Percentiles rank a stretch among this genome's conserved stretches.
Conservation (phyloP, 805 yeast genomes). For the Candida insectalens region DNA sequence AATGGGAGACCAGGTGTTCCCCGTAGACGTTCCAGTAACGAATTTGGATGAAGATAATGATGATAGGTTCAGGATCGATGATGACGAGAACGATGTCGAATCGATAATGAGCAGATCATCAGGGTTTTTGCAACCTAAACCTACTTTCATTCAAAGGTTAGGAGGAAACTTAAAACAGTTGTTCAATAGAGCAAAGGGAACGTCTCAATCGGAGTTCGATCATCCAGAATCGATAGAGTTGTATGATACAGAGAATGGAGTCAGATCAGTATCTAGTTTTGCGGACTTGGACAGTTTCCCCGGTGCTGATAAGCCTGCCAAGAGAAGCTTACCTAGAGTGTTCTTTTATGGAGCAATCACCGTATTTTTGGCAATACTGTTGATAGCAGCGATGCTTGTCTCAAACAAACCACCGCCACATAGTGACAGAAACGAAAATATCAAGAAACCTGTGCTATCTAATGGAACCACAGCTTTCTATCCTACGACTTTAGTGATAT, state of each 20-base stretch:
- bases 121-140: too few species aligned
- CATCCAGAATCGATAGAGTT: slow-evolving; percentile 7
- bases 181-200: too few species aligned
- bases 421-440: too few species aligned
- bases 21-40: slow-evolving; percentile 45
- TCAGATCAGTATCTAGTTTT: slow-evolving; percentile 14
- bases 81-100: slow-evolving; percentile 10
- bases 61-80: slow-evolving; percentile 18
- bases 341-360: slow-evolving; percentile 3
- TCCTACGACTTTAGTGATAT: slow-evolving; percentile 73
- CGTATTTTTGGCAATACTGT: slow-evolving; percentile 4
- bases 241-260: slow-evolving; percentile 13
- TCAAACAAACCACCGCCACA: too few species aligned
- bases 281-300: slow-evolving; percentile 11
- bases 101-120: not conserved
- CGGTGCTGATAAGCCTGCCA: not conserved
- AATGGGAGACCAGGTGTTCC: slow-evolving; percentile 15
- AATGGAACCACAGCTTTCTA: slow-evolving; percentile 64
- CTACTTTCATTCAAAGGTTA: too few species aligned
- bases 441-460: slow-evolving; percentile 20
- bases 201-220: too few species aligned
- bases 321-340: not conserved
- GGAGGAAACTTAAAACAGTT: too few species aligned
- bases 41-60: slow-evolving; percentile 37
- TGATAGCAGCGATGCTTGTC: too few species aligned